phyloP scores from a whole-genome alignment of 129 eudicot genomes.

The Rutidosis leptorrhynchoides region DNA sequence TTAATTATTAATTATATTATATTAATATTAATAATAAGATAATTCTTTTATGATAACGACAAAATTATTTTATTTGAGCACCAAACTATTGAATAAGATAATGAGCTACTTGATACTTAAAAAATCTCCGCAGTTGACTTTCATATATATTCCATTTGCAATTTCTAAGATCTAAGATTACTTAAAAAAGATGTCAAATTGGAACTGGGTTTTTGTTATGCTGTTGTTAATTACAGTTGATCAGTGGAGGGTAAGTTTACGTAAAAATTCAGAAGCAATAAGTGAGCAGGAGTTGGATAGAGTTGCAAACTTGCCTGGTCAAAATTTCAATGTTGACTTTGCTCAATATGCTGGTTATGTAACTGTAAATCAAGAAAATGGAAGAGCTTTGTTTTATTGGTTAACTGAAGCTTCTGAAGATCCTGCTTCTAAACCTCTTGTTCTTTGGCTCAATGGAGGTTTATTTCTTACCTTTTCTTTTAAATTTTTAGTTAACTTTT shows the following conservation, averaged over 20 bases:
- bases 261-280: constrained; percentile 36
- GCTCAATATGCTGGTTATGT: constrained; percentile 83
- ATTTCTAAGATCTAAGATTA: too few relatives aligned
- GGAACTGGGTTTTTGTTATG: constrained; percentile 35
- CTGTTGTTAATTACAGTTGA: constrained; percentile 19
- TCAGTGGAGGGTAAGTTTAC: constrained; percentile 23
- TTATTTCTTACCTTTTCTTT: background rate
- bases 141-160: too few relatives aligned
- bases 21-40: too few relatives aligned
- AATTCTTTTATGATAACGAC: too few relatives aligned
- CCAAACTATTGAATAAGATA: too few relatives aligned
- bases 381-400: constrained; percentile 88
- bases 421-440: constrained; percentile 76
- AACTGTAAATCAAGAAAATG: constrained; percentile 60
- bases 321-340: constrained; percentile 59
- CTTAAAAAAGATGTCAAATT: constrained; percentile 29
- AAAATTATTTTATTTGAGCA: too few relatives aligned
- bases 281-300: constrained; percentile 50
- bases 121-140: background rate
- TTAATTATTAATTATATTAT: too few relatives aligned
- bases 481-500: background rate
- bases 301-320: constrained; percentile 67
- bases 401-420: constrained; percentile 68
- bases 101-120: too few relatives aligned
- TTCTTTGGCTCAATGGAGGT: constrained; percentile 99